phyloP scores from a whole-genome alignment of 208 protist species.

The Acanthamoeba healyi region DNA sequence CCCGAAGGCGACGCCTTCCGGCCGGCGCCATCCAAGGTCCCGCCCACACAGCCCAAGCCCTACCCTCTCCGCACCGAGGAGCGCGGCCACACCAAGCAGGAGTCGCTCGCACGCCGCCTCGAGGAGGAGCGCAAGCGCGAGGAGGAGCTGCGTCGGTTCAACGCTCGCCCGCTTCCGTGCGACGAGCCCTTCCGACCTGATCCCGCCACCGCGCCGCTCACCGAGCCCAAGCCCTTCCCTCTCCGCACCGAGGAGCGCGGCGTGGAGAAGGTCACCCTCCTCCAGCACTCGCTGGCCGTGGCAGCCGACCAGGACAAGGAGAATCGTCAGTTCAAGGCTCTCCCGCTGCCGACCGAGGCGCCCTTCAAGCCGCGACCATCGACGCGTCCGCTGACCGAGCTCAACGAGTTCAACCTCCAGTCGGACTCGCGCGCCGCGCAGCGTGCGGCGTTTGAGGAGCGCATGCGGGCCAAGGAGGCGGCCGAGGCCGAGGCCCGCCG shows the following conservation, averaged over 20 bases:
- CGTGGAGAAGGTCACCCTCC: not conserved
- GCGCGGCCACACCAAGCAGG: slow-evolving; percentile 2
- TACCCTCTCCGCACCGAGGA: slow-evolving; percentile 43
- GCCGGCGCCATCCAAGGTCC: not conserved
- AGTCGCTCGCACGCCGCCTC: not conserved
- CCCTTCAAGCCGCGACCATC: slow-evolving; percentile 39
- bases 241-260: slow-evolving; percentile 47
- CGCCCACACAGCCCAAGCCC: slow-evolving; percentile 3
- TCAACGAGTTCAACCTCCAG: slow-evolving; percentile 27
- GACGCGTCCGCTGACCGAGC: slow-evolving; percentile 2
- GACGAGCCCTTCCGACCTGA: not conserved
- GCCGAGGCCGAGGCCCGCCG: slow-evolving; percentile 35
- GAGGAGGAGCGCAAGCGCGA: not conserved
- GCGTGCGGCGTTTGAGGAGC: slow-evolving; percentile 24
- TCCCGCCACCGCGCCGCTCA: not conserved
- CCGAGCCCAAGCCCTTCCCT: slow-evolving; percentile 32
- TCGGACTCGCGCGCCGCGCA: not conserved
- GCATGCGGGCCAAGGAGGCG: slow-evolving; percentile 38
- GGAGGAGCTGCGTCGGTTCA: not conserved
- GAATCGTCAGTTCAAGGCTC: slow-evolving; percentile 42
- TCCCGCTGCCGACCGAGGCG: not conserved
- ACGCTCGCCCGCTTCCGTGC: not conserved
- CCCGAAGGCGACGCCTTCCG: not conserved
- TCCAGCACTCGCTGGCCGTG: not conserved
- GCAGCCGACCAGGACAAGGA: slow-evolving; percentile 4